Evolutionary conservation across 352 stramenopile species (phyloP).

Genomic region (Pythium vanterpoolii): DNA sequence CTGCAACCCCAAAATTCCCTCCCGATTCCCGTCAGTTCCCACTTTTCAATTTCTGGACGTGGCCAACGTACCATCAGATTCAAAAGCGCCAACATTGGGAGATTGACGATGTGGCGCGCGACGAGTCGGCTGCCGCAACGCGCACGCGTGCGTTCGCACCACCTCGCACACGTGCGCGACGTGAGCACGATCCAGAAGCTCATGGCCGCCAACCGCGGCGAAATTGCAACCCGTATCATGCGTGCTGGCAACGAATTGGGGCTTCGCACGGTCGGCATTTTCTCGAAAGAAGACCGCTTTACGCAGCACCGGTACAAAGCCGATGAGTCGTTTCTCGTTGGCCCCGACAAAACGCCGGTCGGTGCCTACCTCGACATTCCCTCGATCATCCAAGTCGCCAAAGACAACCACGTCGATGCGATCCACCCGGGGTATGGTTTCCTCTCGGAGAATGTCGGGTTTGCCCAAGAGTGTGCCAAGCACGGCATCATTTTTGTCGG

Average conservation of each 20-base stretch:
- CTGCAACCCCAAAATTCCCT: background rate
- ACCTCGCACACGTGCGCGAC: conserved; percentile 32
- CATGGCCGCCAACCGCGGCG: conserved; percentile 97
- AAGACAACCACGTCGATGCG: conserved; percentile 91
- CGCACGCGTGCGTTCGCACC: conserved; percentile 8
- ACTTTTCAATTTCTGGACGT: conserved; percentile 7
- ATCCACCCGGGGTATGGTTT: conserved; percentile 99
- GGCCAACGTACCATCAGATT: background rate
- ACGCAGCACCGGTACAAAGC: conserved; percentile 97
- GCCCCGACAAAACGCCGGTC: conserved; percentile 89
- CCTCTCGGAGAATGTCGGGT: conserved; percentile 94
- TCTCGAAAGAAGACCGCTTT: conserved; percentile 93
- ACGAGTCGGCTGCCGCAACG: background rate
- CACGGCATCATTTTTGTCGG: conserved; percentile 95
- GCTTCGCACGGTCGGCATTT: conserved; percentile 89
- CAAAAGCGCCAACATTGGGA: background rate
- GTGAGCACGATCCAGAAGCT: conserved; percentile 93
- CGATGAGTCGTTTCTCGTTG: conserved; percentile 95
- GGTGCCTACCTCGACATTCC: conserved; percentile 95
- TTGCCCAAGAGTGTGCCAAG: conserved; percentile 90
- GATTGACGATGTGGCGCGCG: conserved; percentile 9
- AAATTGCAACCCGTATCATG: conserved; percentile 98
- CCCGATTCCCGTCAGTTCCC: background rate
- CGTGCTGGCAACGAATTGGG: conserved; percentile 92
- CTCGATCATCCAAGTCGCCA: conserved; percentile 91